phyloP scores from a whole-genome alignment of 495 filamentous ascomycete genomes.

The Parathielavia appendiculata region DNA sequence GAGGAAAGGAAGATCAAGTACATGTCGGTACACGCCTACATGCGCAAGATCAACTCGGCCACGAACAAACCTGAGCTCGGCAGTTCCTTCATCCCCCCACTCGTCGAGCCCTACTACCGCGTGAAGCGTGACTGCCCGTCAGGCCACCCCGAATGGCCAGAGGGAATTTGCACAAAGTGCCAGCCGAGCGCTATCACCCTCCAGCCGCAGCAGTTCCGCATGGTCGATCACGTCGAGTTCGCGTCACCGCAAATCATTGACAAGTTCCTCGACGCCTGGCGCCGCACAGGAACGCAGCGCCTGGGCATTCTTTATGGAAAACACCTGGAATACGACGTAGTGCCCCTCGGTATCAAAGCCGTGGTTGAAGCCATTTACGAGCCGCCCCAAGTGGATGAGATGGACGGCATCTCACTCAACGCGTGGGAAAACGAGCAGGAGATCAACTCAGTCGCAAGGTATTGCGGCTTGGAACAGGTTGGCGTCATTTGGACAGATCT shows the following conservation, averaged over 20 bases:
- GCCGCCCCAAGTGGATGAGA: conserved; percentile 82
- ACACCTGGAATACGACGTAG: conserved; percentile 86
- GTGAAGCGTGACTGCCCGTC: conserved; percentile 86
- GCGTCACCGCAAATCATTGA: conserved; percentile 76
- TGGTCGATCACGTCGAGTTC: conserved; percentile 99
- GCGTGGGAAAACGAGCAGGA: conserved; percentile 86
- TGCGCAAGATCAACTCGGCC: conserved; percentile 88
- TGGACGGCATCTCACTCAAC: conserved; percentile 84
- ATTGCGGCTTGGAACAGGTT: conserved; percentile 85
- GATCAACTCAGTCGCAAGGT: conserved; percentile 70
- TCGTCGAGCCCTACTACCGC: conserved; percentile 89
- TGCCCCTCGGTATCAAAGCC: conserved; percentile 91
- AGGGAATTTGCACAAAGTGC: conserved; percentile 98
- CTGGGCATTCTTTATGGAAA: conserved; percentile 88
- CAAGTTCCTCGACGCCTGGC: conserved; percentile 85
- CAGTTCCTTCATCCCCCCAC: conserved; percentile 90
- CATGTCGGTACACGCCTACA: conserved; percentile 88
- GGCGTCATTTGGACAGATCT: conserved; percentile 96
- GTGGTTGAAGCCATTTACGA: conserved; percentile 98
- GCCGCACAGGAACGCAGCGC: conserved; percentile 69
- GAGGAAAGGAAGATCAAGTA: conserved; percentile 98
- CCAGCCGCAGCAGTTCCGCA: conserved; percentile 89
- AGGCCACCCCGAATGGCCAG: conserved; percentile 88
- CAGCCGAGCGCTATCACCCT: conserved; percentile 96
- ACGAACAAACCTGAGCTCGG: conserved; percentile 93